Percentiles rank a stretch among this genome's conserved stretches.
Conservation (phyloP, 2,329 filamentous ascomycete genomes). For the Claviceps pazoutovae region DNA sequence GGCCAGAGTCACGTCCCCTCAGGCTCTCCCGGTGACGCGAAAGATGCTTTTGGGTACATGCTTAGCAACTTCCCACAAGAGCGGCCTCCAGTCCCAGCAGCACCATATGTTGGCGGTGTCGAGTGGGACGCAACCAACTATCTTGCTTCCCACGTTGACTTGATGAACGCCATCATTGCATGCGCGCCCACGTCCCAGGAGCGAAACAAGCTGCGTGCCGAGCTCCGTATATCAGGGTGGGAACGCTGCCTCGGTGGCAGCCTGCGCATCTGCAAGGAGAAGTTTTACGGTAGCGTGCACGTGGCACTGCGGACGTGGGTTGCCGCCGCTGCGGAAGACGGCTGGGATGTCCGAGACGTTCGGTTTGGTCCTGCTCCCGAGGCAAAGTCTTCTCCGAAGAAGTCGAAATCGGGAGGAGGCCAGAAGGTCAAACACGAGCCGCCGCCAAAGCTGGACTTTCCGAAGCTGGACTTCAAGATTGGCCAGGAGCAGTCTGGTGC, state of each 20-base stretch:
- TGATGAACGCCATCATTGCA: conserved; percentile 81
- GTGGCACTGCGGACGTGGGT: conserved; percentile 84
- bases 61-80: conserved; percentile 67
- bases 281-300: conserved; percentile 89
- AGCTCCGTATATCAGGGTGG: conserved; percentile 73
- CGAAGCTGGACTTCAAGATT: conserved; percentile 37
- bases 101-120: conserved; percentile 90
- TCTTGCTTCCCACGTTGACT: conserved; percentile 78
- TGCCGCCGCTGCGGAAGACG: conserved; percentile 71
- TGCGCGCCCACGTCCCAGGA: conserved; percentile 55
- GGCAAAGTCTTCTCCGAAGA: conserved; percentile 16
- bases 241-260: conserved; percentile 80
- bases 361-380: conserved; percentile 49
- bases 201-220: conserved; percentile 64
- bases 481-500: conserved; percentile 17
- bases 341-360: conserved; percentile 73
- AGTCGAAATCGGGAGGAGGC: conserved; percentile 16
- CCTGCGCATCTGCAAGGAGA: conserved; percentile 87
- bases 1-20: neutral
- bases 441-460: conserved; percentile 48
- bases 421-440: conserved; percentile 36
- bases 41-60: conserved; percentile 46
- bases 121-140: conserved; percentile 99
- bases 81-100: conserved; percentile 79
- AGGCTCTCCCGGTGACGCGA: conserved; percentile 8